These are phyloP conservation scores for Chrysanthemum lavandulifolium DNA, from an alignment of 129 eudicot genomes.

Conservation along the genomic window DNA sequence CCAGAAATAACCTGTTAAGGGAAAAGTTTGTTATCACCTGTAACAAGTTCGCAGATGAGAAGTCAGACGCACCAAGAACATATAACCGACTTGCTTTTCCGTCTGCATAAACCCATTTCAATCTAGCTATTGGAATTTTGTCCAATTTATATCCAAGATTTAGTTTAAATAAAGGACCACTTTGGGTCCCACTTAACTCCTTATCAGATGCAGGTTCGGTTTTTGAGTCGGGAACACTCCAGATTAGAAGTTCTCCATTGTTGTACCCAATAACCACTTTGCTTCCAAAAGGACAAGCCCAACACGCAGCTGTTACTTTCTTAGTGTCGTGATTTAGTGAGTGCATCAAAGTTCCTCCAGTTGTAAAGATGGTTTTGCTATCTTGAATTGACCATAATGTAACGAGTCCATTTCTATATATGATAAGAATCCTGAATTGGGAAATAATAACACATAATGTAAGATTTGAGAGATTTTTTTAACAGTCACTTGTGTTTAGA, in stretches of 20 bases:
- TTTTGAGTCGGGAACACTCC: constrained; percentile 57
- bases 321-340: constrained; percentile 57
- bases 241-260: constrained; percentile 81
- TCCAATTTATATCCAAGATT: constrained; percentile 93
- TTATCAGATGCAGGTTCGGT: constrained; percentile 34
- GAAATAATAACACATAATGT: constrained; percentile 15
- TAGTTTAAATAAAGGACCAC: constrained; percentile 61
- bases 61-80: constrained; percentile 67
- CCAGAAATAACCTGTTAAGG: constrained; percentile 9
- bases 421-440: constrained; percentile 72
- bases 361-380: constrained; percentile 68
- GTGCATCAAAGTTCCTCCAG: constrained; percentile 51
- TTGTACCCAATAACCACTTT: constrained; percentile 82
- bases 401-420: constrained; percentile 66
- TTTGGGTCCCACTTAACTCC: constrained; percentile 39
- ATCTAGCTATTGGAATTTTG: constrained; percentile 63
- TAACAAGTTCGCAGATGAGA: constrained; percentile 55
- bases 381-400: constrained; percentile 78
- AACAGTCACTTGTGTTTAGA: neutral
- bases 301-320: constrained; percentile 90
- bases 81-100: constrained; percentile 87
- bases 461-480: constrained; percentile 17
- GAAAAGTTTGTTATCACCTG: constrained; percentile 50
- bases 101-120: constrained; percentile 70
- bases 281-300: constrained; percentile 90